Base-by-base conservation (phyloP, 1,284 basidiomycete genomes). In the Apiotrichum domesticum region DNA sequence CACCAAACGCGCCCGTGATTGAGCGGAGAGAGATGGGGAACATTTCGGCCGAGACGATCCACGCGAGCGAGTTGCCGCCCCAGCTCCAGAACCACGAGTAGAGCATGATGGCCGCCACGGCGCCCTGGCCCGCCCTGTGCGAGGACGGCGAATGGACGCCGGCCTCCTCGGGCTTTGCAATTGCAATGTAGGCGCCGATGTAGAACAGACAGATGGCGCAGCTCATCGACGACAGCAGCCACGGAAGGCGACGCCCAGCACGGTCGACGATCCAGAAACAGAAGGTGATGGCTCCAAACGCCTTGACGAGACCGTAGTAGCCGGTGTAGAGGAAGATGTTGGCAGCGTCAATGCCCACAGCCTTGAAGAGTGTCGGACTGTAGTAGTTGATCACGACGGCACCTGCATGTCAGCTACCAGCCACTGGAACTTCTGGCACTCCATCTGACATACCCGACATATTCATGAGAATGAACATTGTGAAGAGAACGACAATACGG, bases 281-380 rank as follows among this genome's bases (percentile, higher is more conserved):
- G 59, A 66, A 67, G 54, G 58, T 55, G 60, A 66, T 57, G 6
- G 61, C 56, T 15, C 57, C 57, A 15, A 66, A 37, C 13, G 63
- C 63, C 63, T 78, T 78, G 63, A 77, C 69, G 0, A 76, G 58
- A 14, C 76, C 76, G 59, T 74, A 78, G 56, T n/a, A 41, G n/a
- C 76, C 76, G 7, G 75, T 75, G 51, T 70, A 70, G 14, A 77
- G 67, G 11, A 65, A 54, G 14, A 69, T 68, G 32, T 74, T 67
- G 5, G 64, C 68, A 4, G 14, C 29, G 3, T 44, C 6, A 32
- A 75, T 61, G 29, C 73, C 72, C 21, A 78, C 63, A 3, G 68
- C 46, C 46, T 35, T 58, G 37, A 60, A 60, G 10, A 79, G 64
- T 6, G 69, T 70, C 1, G 73, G 68, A 4, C 62, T 55, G 59